A percentile compares a stretch with the other conserved stretches of the same genome.
Evolutionary conservation across 2,329 filamentous ascomycete genomes (phyloP).

Genomic region (Diaporthe sp.): DNA sequence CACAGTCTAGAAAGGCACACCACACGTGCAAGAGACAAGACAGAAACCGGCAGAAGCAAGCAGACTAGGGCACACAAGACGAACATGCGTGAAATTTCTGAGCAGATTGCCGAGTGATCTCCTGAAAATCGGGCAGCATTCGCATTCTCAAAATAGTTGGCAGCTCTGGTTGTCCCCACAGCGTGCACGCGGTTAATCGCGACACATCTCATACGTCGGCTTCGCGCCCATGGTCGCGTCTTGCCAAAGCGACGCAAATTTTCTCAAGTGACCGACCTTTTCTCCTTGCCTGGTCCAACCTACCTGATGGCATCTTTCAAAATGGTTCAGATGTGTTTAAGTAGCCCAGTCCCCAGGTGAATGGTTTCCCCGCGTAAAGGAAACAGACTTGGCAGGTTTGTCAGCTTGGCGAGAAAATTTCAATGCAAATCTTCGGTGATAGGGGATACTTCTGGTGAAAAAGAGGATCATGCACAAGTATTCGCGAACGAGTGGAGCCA

Average conservation of each 20-base stretch:
- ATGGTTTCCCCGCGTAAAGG: neutral
- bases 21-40: neutral
- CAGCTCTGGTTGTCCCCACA: neutral
- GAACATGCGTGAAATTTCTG: neutral
- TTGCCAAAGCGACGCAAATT: neutral
- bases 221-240: constrained; percentile 13
- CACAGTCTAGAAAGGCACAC: neutral
- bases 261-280: neutral
- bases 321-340: neutral
- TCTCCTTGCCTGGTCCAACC: neutral
- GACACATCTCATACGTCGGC: constrained; percentile 2
- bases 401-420: neutral
- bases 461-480: neutral
- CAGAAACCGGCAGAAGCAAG: neutral
- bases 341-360: neutral
- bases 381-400: neutral
- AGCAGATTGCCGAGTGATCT: neutral
- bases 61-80: neutral
- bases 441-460: neutral
- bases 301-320: neutral
- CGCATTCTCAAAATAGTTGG: neutral
- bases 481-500: neutral
- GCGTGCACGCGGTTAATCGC: constrained; percentile 18
- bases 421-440: neutral
- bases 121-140: neutral